Base-by-base conservation (phyloP, 2,329 filamentous ascomycete species). In the Fusarium concolor region DNA sequence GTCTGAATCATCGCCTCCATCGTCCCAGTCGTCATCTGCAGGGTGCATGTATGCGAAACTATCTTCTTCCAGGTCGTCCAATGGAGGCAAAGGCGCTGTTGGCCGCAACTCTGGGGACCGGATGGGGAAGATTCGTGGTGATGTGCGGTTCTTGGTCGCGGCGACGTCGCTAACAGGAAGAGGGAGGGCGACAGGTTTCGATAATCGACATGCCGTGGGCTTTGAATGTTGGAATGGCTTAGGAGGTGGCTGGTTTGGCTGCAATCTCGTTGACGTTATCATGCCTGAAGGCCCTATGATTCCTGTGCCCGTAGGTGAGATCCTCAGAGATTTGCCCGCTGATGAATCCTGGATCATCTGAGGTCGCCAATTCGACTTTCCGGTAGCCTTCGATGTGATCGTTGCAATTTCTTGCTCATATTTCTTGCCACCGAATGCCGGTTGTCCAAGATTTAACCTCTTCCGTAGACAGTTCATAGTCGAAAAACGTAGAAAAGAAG, bases 401-500 rank as follows among this genome's bases (percentile, higher is more conserved):
- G 57, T 67, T 8, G 58, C 65, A 12, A 71, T 50, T 35, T 73
- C 71, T 43, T 65, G 70, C n/a, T 72, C 71, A 9, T 75, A 43
- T 76, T 76, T 10, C 76, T 77, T 31, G 71, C 61, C 45, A 74
- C 71, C 10, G 71, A 73, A 77, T n/a, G 77, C 75, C 3, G 79
- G 52, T 10, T 68, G 65, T 7, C 56, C 69, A 22, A 70, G 42
- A 9, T 69, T 77, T 24, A 87, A 78, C 6, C 82, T 79, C 58
- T 82, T 79, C 18, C 87, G 80, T 10, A 89, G 80, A 11, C 85
- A 78, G 71, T 92, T 92, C 75, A 91, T 82, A 57, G 91, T 87
- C 8, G 89, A 90, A 20, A 87, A 88, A 49, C 90, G 88, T 24
- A 89, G 82, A 15, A 92, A 79, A 26, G 87, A 79, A n/a, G 79